Conservation (phyloP, 2,329 filamentous ascomycete genomes). For the Colletotrichum lupini region DNA sequence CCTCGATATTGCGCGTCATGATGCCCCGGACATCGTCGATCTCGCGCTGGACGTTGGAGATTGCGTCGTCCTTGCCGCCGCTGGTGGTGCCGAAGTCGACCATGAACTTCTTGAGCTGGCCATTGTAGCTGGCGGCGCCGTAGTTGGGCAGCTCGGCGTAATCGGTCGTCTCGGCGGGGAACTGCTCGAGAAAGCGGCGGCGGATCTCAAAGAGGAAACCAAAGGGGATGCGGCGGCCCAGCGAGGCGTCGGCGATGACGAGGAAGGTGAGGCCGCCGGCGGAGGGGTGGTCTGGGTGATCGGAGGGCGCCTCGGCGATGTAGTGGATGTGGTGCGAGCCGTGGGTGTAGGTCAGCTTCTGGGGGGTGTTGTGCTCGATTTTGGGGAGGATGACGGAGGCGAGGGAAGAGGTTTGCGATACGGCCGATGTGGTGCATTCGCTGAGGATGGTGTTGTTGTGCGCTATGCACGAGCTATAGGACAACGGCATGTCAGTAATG, state of each 20-base stretch:
- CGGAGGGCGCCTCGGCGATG: slow-evolving; percentile 84
- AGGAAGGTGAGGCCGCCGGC: slow-evolving; percentile 91
- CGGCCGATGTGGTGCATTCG: slow-evolving; percentile 90
- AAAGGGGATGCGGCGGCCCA: slow-evolving; percentile 91
- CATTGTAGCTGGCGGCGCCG: slow-evolving; percentile 89
- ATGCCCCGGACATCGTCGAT: slow-evolving; percentile 93
- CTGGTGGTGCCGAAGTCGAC: slow-evolving; percentile 84
- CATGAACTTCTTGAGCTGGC: slow-evolving; percentile 80
- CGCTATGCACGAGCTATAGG: slow-evolving; percentile 86
- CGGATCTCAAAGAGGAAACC: slow-evolving; percentile 93
- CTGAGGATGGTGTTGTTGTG: slow-evolving; percentile 92
- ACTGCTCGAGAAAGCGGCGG: slow-evolving; percentile 82
- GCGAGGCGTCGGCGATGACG: slow-evolving; percentile 82
- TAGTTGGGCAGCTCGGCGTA: slow-evolving; percentile 87
- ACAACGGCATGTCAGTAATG: slow-evolving; percentile 34
- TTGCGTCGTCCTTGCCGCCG: slow-evolving; percentile 81
- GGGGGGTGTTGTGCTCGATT: slow-evolving; percentile 81
- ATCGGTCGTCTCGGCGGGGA: slow-evolving; percentile 73
- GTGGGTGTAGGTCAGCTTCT: slow-evolving; percentile 96
- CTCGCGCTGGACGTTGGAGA: slow-evolving; percentile 85
- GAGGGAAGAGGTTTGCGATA: slow-evolving; percentile 85
- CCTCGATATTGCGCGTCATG: slow-evolving; percentile 96
- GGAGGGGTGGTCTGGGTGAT: slow-evolving; percentile 66
- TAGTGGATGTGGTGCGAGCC: slow-evolving; percentile 95
- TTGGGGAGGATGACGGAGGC: slow-evolving; percentile 96